Base-by-base conservation (phyloP, 2,329 filamentous ascomycete species). In the Aspergillus floridensis region DNA sequence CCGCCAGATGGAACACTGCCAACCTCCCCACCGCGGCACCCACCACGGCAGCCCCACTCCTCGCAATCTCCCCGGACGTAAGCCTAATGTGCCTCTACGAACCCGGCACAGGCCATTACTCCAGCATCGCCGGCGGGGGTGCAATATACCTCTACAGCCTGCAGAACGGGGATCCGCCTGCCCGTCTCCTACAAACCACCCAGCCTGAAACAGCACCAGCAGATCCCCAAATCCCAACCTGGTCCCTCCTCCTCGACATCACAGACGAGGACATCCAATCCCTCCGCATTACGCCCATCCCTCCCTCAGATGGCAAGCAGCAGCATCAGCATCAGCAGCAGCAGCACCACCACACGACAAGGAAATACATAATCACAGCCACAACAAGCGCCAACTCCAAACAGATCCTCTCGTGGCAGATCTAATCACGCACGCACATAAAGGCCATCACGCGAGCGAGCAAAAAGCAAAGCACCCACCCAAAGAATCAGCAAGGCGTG, bases 231-330 rank as follows among this genome's bases (percentile, higher is more conserved):
- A 55, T 66, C 29, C 61, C 59, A 19, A 53, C 60, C 11, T 67
- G 65, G 65, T 59, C 65, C 11, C 65, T 64, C 26, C 53, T 67
- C 19, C 35, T 67, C 8, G 65, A 66, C 35, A 59, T 63, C 24
- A 49, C 60, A 16, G 47, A 59, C 38, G 57, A 59, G 32, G 59
- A 66, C 44, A 29, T 66, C 21, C 57, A 65, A 16, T 21, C 26
- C 14, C n/a, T 67, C 31, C 51, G 51, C 31, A 22, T 53, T 10
- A 35, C 14, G 32, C 14, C 32, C 14, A 5, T 16, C 32, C 14
- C 14, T 35, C 5, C 14, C 32, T 12, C 31, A 32, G 31, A 12
- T 10, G 5, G 12, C 7, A 12, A 32, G 7, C 31, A 32, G 2
- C 31, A 32, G 31, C 32, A 32, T 2, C 31, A 32, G 2, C 31